These are phyloP conservation scores for Penicillium bialowiezense DNA, from an alignment of 495 filamentous ascomycete species.

Conservation along the genomic window DNA sequence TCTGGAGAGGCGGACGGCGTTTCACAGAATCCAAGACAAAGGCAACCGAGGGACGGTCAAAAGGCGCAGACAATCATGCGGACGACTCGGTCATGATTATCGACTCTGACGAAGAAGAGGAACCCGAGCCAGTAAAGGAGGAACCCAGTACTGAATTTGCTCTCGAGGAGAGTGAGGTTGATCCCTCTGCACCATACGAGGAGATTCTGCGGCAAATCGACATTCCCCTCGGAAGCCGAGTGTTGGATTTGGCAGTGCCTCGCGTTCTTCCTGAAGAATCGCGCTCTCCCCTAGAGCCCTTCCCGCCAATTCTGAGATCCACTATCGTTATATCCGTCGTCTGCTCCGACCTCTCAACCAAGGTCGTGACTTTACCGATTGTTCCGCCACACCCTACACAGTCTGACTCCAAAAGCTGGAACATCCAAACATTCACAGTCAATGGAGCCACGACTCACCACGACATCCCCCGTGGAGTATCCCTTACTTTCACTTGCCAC, in stretches of 20 bases:
- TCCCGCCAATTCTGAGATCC: constrained; percentile 57
- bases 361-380: constrained; percentile 70
- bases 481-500: constrained; percentile 62
- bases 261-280: constrained; percentile 47
- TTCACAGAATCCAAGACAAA: constrained; percentile 48
- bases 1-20: constrained; percentile 76
- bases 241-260: constrained; percentile 58
- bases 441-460: constrained; percentile 50
- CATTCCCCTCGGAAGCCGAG: constrained; percentile 61
- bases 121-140: constrained; percentile 28
- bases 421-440: constrained; percentile 58
- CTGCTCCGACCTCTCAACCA: constrained; percentile 66
- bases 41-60: constrained; percentile 19
- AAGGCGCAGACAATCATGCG: constrained; percentile 32
- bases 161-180: constrained; percentile 56
- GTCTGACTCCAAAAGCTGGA: constrained; percentile 46
- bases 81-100: constrained; percentile 71
- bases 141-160: constrained; percentile 51
- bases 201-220: constrained; percentile 64
- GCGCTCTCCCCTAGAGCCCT: constrained; percentile 50
- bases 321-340: constrained; percentile 69
- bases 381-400: constrained; percentile 62
- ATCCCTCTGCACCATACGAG: constrained; percentile 51
- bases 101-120: constrained; percentile 75
- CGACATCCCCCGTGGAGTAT: constrained; percentile 60